Evolutionary conservation across 805 yeast species (phyloP), one percentile per base, ranked within the genome.

Genomic region (Yamadazyma phyllophila): DNA sequence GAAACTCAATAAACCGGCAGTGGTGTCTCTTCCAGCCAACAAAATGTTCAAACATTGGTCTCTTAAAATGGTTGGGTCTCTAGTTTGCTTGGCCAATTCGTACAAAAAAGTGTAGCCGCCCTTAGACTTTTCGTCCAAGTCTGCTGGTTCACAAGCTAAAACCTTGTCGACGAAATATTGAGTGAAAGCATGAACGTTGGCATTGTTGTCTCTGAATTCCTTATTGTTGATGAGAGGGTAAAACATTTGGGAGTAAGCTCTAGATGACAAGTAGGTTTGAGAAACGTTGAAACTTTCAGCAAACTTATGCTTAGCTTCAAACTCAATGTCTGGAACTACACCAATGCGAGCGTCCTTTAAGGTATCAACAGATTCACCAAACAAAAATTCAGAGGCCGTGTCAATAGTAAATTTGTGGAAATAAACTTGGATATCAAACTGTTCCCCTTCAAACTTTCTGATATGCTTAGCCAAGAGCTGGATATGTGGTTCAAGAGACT

Each of bases 21-120:
- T 77, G 37, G 82, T 77, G 53, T 78, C 82, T 54, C 82, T 67
- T 26, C 81, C 81, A 13, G 82, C 82, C 16, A 77, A 58, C 46
- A 77, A 64, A 45, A 78, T 71, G 54, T 75, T 77, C 57, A 77
- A 63, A 34, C 75, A 64, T 59, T 78, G 81, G 56, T 75, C 79
- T 41, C 81, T 65, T 47, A 77, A 70, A 13, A 68, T 66, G 43
- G 49, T 59, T 15, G 77, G 76, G 52, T 78, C 73, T 45, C 71
- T 65, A 12, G 80, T 75, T 56, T 74, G 74, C 57, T 71, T 70
- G 40, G 66, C 75, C 48, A 77, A 66, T 53, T 76, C 81, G 40
- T 67, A 65, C 46, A 78, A 67, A 58, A 77, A 76, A 10, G 74
- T 68, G 50, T 73, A 77, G 16, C 73, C 65, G 29, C 63, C 75